Evolutionary conservation across 192 early-diverging fungal genomes (phyloP), one percentile per base, ranked within the genome.

Genomic region (Allomyces macrogynus): DNA sequence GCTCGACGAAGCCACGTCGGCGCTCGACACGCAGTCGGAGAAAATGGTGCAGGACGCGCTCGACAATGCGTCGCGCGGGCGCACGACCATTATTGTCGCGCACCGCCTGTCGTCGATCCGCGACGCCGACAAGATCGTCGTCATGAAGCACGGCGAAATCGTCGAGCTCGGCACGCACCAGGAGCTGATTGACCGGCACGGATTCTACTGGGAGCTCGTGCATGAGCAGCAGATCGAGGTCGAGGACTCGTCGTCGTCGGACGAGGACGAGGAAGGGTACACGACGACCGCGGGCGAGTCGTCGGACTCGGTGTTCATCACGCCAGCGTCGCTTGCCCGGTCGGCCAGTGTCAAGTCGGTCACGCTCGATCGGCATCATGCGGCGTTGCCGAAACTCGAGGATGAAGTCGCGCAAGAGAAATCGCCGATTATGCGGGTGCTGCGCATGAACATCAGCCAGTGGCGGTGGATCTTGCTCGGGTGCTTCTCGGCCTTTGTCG

Each of bases 31-130:
- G 23, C 77, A 82, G 24, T 82, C 84, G 23, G 89, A 89, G 72
- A 77, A 83, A n/a, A 69, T 89, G 8, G 87, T 95, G 5, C 90
- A 94, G 70, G 77, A 84, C 57, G 90, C 92, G 12, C 70, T 94
- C 63, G 89, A 94, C 72, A 75, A 77, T 9, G 89, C 86, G 14
- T 63, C 85, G 3, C 72, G 76, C 26, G 80, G 84, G 66, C 82
- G 93, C 62, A 94, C 91, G 7, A 92, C 91, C 24, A 87, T 97
- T 71, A 86, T 89, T 4, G 86, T 97, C 72, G 93, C 93, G 7
- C 85, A 93, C 72, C 84, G 93, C 40, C 72, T 97, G 26, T 91
- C 88, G 60, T 94, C 93, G 22, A 86, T 97, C 65, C 77, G 82
- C 43, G 83, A 91, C 62, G 86, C 90, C 23, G 85, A 93, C 72